Conservation (phyloP, 2,329 filamentous ascomycete genomes). For the Trichothecium sympodiale region DNA sequence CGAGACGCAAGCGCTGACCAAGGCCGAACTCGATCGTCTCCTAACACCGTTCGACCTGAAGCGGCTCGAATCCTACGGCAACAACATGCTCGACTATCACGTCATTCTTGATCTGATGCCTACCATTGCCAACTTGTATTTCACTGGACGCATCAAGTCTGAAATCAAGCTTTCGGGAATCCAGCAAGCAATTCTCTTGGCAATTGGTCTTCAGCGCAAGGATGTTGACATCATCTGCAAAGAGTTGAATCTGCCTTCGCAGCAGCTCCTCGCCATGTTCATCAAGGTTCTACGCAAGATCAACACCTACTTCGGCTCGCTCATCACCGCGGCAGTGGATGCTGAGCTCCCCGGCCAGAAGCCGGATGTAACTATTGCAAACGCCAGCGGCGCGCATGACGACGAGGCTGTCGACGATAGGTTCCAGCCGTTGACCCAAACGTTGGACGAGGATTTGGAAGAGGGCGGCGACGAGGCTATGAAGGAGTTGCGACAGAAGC, state of each 20-base stretch:
- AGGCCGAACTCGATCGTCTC: conserved; percentile 62
- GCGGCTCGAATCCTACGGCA: conserved; percentile 87
- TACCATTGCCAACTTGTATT: conserved; percentile 71
- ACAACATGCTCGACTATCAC: conserved; percentile 96
- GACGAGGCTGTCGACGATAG: conserved; percentile 54
- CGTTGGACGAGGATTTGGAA: conserved; percentile 71
- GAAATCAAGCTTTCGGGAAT: conserved; percentile 66
- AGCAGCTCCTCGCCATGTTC: conserved; percentile 90
- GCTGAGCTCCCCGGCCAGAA: conserved; percentile 50
- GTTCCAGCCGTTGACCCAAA: conserved; percentile 60
- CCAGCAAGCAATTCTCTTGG: conserved; percentile 80
- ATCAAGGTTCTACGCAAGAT: conserved; percentile 92
- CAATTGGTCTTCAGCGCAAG: conserved; percentile 84
- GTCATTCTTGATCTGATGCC: conserved; percentile 92
- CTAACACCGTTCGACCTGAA: conserved; percentile 92
- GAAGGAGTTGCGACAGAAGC: conserved; percentile 61
- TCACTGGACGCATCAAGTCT: conserved; percentile 60
- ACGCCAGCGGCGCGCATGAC: conserved; percentile 55
- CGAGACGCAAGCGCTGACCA: conserved; percentile 48
- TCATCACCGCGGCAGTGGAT: conserved; percentile 65
- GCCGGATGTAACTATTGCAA: conserved; percentile 46
- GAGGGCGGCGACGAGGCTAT: conserved; percentile 72
- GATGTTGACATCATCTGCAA: conserved; percentile 69
- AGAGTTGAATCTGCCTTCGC: conserved; percentile 62
- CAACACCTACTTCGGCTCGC: conserved; percentile 60